Base-by-base conservation (phyloP, 2,329 filamentous ascomycete species). In the Phaeosphaeriaceae sp. region DNA sequence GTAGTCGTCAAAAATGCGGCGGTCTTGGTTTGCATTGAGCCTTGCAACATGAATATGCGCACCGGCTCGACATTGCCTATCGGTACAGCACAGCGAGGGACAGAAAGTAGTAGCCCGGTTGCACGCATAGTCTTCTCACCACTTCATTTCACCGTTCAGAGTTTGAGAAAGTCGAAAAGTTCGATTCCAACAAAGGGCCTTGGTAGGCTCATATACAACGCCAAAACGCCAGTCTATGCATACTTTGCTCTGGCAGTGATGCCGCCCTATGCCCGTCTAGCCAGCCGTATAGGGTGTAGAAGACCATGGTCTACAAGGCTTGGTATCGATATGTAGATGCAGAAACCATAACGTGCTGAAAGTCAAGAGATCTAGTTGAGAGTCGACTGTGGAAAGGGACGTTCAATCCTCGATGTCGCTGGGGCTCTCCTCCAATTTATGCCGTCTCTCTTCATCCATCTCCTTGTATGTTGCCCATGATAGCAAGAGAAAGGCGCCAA, bases 381-480 rank as follows among this genome's bases (percentile, higher is more conserved):
- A 27, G 25, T 27, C 25, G 25, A 4, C 5, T 27, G 25, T 27
- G 25, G 22, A 33, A 27, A 36, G 27, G 21, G 44, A 46, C n/a
- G 42, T 52, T 56, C 71, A 76, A 27, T 81, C 79, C 20, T 82
- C 81, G 22, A 78, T 61, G 60, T 83, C 81, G 33, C 77, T 80
- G 52, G 80, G 80, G 46, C 73, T 74, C 46, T 80, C 78, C 22
- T 76, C 74, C 3, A 78, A 61, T 61, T 83, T 88, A 71, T 88
- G 88, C 63, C 84, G 84, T 68, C 89, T 86, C 66, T 96, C 92
- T 77, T 97, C 92, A 47, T 88, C 86, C 89, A 98, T 94, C 81
- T 99, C 95, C 51, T 89, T 86, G 79, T 94, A 99, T 0, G 94
- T 97, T 65, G 92, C 95, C 88, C 89, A 97, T 70, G 89, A 93